Base-by-base conservation (phyloP, 2,329 filamentous ascomycete species). In the Phyllosticta citribraziliensis region DNA sequence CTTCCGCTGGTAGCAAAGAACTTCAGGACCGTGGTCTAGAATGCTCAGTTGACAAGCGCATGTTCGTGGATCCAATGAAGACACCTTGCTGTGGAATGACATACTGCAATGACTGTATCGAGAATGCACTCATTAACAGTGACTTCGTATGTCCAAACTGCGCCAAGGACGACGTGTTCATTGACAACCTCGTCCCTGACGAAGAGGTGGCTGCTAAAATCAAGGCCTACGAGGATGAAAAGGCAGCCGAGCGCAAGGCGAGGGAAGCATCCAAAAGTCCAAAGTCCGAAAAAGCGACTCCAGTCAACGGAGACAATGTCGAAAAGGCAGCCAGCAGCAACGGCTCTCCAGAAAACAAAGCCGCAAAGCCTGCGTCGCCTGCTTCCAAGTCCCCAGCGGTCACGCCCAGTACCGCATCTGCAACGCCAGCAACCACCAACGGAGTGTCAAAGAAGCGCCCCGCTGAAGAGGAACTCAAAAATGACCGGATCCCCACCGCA, bases 31-130 rank as follows among this genome's bases (percentile, higher is more conserved):
- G 84, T 70, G 93, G 93, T 67, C 80, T 99, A 72, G 88, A 94
- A 76, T 99, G 94, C 81, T 84, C 91, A 66, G 88, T 97, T 82
- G 94, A 97, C 85, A 95, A 95, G 79, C 92, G 90, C 77, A 88
- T 96, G 84, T 97, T 97, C 79, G 87, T 95, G 86, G 91, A 97
- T 75, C 93, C 94, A 83, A 94, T 95, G 83, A 96, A 96, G 84
- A 97, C 94, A 72, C 93, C 94, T 67, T 99, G 94, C 84, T 99
- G 94, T 82, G 85, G 89, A 79, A 95, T 89, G 84, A 97, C 92
- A 73, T 99, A 96, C 82, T 99, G 94, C 83, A 94, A 94, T 84
- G 91, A 97, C 75, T 99, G 94, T 88, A 97, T 99, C 78, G 95
- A 94, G 75, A 96, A 96, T 84, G 90, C 92, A 77, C 87, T 99